A percentile compares a stretch with the other conserved stretches of the same genome.
phyloP scores from a whole-genome alignment of 495 filamentous ascomycete genomes.

The Talaromyces proteolyticus region DNA sequence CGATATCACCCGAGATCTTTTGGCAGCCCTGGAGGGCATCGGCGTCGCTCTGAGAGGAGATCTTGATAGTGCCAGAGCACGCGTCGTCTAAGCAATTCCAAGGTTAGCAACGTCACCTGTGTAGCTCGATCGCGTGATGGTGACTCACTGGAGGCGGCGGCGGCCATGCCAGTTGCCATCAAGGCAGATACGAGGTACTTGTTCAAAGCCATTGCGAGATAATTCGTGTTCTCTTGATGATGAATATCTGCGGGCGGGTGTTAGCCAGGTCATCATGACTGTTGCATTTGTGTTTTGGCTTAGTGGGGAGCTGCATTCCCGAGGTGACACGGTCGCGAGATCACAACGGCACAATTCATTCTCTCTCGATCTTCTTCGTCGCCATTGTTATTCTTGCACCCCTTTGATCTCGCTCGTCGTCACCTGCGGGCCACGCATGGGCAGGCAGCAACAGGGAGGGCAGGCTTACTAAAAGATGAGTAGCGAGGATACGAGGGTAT shows the following conservation, averaged over 20 bases:
- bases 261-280: no score
- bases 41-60: constrained; percentile 69
- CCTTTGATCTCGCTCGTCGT: no score
- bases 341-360: no score
- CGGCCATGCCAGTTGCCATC: constrained; percentile 56
- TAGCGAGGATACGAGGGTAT: constrained; percentile 10
- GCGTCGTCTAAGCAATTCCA: constrained; percentile 4
- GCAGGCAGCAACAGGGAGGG: no score
- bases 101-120: background rate
- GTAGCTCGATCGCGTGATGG: background rate
- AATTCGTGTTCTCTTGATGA: constrained; percentile 13
- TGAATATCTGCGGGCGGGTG: constrained; percentile 12
- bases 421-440: no score
- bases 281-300: no score
- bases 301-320: no score
- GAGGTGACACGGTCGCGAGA: no score
- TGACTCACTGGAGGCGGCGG: constrained; percentile 46
- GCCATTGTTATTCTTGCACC: no score
- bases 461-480: no score
- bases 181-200: constrained; percentile 69
- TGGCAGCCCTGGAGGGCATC: constrained; percentile 58
- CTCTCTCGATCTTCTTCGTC: no score
- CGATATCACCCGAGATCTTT: constrained; percentile 64
- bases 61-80: constrained; percentile 40
- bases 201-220: constrained; percentile 66